These are phyloP conservation scores for Nigrospora osmanthi DNA, from an alignment of 2,329 filamentous ascomycete genomes.

Conservation along the genomic window DNA sequence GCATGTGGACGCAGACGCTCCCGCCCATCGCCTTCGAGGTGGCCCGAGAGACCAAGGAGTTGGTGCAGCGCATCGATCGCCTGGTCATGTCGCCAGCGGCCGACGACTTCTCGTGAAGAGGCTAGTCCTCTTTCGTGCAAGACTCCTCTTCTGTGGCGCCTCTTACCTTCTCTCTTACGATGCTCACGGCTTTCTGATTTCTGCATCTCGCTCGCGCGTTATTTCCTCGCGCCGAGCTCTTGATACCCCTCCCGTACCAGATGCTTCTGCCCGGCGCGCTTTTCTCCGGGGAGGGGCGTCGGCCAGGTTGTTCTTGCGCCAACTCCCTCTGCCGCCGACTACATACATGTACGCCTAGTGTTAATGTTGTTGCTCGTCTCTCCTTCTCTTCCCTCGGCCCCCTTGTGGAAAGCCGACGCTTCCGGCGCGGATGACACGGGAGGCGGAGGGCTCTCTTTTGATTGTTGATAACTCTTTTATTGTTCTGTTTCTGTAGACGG, in stretches of 20 bases:
- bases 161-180: not conserved
- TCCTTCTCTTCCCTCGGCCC: no score
- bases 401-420: no score
- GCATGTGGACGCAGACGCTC: constrained; percentile 60
- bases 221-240: not conserved
- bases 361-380: no score
- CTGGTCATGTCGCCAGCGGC: constrained; percentile 24
- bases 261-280: not conserved
- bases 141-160: not conserved
- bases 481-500: no score
- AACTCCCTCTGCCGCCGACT: no score
- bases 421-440: no score
- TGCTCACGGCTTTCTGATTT: constrained; percentile 1
- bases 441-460: no score
- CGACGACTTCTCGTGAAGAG: constrained; percentile 39
- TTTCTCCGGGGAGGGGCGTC: no score
- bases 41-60: constrained; percentile 72
- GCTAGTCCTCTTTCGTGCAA: no score
- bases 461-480: no score
- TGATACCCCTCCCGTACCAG: not conserved
- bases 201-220: not conserved
- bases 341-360: no score
- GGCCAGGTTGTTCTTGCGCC: no score
- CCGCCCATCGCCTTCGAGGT: constrained; percentile 85
- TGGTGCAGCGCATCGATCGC: constrained; percentile 42